Evolutionary conservation across 176 grass and related monocot species (phyloP), one percentile per base, ranked within the genome.

Genomic region (Carex pumila): DNA sequence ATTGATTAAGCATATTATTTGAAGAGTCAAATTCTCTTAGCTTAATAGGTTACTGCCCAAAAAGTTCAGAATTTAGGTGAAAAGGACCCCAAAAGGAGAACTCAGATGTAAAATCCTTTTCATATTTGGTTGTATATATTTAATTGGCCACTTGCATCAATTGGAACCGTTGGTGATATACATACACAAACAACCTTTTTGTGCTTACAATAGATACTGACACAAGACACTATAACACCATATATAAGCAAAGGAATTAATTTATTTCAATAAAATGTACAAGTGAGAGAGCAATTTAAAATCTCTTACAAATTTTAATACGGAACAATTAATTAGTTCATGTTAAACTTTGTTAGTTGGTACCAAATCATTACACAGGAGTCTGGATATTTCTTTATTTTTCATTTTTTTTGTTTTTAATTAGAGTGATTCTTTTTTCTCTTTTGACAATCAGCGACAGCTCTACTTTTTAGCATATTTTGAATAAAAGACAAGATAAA

Each of bases 11-110:
- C 56, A 59, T 6, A 59, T 59, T 7, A 59, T 59, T 5, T 37
- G 1, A 13, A 29, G 21, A 74, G 50, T 77, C 72, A 77, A 31
- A 45, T 30, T 56, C 50, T 56, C 1, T 8, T 15, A 32, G 13
- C 5, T 77, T 56, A 56, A 55, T 31, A 55, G 1, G 49, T 17
- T 56, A 77, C 45, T 7, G 12, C 22, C 12, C 6, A 55, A 12
- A 56, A 75, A 56, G 72, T 55, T 56, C 47, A 77, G 22, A 77
- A 77, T 77, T 77, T 77, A 55, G 21, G 21, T 55, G 72, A 76
- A 50, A 76, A 52, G 22, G 72, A 55, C 22, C 12, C 58, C 36
- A 15, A 76, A 76, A 76, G 72, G 50, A 55, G 31, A 30, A 76
- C 55, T 76, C 49, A 30, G 72, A 31, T 76, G 21, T 54, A 14